phyloP scores from a whole-genome alignment of 108 stramenopile species.

The Pseudonitzschia multiseries region DNA sequence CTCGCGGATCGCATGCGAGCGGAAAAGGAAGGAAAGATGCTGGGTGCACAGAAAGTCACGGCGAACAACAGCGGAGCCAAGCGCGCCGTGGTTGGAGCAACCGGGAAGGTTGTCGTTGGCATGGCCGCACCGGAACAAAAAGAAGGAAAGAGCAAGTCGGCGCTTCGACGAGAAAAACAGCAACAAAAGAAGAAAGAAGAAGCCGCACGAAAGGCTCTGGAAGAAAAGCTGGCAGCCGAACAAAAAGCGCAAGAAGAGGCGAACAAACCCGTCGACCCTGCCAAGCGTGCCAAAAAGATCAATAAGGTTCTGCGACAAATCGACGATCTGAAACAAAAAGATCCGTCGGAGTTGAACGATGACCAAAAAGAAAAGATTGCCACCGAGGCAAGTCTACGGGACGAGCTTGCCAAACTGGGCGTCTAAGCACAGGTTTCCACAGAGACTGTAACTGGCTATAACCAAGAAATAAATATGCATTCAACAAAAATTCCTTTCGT shows the following conservation, averaged over 20 bases:
- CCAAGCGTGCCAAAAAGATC: constrained; percentile 75
- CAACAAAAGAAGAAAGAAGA: constrained; percentile 55
- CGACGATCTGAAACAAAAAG: constrained; percentile 79
- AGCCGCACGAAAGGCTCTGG: constrained; percentile 48
- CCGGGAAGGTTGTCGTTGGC: constrained; percentile 55
- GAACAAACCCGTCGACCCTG: constrained; percentile 59
- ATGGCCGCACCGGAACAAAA: constrained; percentile 31
- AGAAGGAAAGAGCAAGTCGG: constrained; percentile 72
- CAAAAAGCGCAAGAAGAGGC: constrained; percentile 12
- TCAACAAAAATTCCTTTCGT: background rate
- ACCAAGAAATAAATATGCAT: background rate
- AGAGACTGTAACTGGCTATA: background rate
- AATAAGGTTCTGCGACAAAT: constrained; percentile 85
- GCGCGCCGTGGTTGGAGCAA: constrained; percentile 40
- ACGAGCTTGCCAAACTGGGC: constrained; percentile 56
- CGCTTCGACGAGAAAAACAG: constrained; percentile 70
- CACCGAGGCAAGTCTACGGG: constrained; percentile 53
- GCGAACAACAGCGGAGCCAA: constrained; percentile 13
- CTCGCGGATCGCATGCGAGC: constrained; percentile 80
- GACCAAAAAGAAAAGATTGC: constrained; percentile 80
- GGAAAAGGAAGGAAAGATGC: constrained; percentile 77
- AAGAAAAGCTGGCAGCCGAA: constrained; percentile 49
- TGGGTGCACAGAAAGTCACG: constrained; percentile 43
- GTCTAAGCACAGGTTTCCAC: constrained; percentile 4
- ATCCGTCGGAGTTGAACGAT: constrained; percentile 67